Evolutionary conservation across 2,329 filamentous ascomycete genomes (phyloP).

Genomic region (Penicillium expansum): DNA sequence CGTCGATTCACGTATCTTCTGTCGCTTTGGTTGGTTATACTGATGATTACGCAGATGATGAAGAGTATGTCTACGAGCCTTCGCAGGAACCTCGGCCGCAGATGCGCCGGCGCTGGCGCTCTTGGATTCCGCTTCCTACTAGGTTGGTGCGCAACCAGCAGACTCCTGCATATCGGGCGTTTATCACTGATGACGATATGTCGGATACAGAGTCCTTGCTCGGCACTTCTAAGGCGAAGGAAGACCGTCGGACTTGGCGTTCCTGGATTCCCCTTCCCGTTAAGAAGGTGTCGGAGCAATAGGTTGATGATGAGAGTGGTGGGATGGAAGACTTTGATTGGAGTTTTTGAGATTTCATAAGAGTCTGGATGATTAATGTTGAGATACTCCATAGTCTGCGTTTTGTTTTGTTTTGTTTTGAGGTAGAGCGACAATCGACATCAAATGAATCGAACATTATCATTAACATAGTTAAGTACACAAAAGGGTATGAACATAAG

Average conservation of each 20-base stretch:
- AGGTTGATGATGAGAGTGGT: neutral
- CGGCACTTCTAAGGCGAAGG: neutral
- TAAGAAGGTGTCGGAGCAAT: neutral
- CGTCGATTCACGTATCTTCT: neutral
- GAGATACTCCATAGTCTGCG: neutral
- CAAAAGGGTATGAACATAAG: neutral
- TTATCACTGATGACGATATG: neutral
- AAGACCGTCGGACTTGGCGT: neutral
- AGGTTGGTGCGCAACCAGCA: neutral
- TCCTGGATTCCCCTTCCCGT: slow-evolving; percentile 6
- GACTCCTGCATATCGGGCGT: neutral
- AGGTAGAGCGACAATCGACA: no score
- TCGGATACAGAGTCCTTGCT: neutral
- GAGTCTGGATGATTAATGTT: neutral
- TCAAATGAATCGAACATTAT: neutral
- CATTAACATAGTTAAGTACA: neutral
- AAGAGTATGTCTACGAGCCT: neutral
- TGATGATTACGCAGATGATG: neutral
- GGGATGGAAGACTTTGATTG: slow-evolving; percentile 16
- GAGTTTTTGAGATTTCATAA: slow-evolving; percentile 10
- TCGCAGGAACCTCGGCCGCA: neutral
- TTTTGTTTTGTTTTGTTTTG: neutral
- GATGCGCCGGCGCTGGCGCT: neutral
- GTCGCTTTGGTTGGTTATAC: neutral
- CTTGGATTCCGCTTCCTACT: slow-evolving; percentile 2